Conservation (phyloP, 345 rosid genomes). For the Aquilaria sinensis region DNA sequence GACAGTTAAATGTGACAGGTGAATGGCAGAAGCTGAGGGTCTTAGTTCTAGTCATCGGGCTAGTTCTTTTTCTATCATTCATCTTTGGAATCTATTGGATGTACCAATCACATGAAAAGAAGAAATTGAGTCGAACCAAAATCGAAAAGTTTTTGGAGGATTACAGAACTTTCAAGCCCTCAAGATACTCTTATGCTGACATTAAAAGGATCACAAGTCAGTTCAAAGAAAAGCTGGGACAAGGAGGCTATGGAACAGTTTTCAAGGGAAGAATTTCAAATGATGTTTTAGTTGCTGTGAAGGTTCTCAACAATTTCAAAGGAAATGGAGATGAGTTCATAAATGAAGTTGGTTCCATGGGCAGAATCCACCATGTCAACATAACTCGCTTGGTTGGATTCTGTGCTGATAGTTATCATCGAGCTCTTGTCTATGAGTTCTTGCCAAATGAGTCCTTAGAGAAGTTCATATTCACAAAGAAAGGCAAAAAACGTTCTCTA, state of each 20-base stretch:
- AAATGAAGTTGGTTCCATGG: conserved; percentile 20
- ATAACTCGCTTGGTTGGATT: conserved; percentile 14
- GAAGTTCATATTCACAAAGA: conserved; percentile 10
- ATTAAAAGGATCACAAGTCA: neutral
- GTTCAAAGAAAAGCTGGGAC: conserved; percentile 9
- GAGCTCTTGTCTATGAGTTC: conserved; percentile 11
- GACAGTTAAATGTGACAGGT: neutral
- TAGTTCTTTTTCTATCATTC: neutral
- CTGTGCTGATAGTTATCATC: conserved; percentile 5
- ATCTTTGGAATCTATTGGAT: neutral
- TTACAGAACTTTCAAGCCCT: conserved; percentile 2
- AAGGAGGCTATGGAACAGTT: conserved; percentile 23
- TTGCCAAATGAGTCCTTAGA: conserved; percentile 11
- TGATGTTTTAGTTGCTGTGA: conserved; percentile 18
- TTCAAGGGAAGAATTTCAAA: conserved; percentile 16
- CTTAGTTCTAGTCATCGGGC: neutral
- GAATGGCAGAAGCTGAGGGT: neutral
- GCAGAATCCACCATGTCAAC: conserved; percentile 19
- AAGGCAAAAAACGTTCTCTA: neutral
- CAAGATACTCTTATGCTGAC: neutral
- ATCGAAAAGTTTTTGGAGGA: conserved; percentile 6
- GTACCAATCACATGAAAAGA: neutral
- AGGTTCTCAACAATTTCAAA: conserved; percentile 14
- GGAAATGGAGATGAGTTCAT: conserved; percentile 19
- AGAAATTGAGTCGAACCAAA: neutral